Base-by-base conservation (phyloP, 202 grass and related monocot species). In the Zizania palustris region DNA sequence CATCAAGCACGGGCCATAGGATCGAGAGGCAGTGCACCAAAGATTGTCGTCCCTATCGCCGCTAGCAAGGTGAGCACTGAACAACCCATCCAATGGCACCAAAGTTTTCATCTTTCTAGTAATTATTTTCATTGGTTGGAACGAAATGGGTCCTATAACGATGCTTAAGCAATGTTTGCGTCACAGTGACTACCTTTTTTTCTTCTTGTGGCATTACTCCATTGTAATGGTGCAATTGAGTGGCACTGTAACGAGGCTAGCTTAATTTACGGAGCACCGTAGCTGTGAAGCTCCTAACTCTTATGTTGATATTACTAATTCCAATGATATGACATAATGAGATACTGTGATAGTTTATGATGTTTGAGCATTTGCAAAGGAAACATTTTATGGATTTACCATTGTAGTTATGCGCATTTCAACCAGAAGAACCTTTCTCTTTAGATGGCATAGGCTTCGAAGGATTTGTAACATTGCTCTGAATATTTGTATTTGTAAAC, bases 21-120 rank as follows among this genome's bases (percentile, higher is more conserved):
- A n/a, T n/a, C n/a, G n/a, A n/a, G n/a, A n/a, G n/a, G n/a, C n/a
- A n/a, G n/a, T n/a, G n/a, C n/a, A n/a, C n/a, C n/a, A n/a, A n/a
- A n/a, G n/a, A n/a, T n/a, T n/a, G n/a, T 99, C 45, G 85, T 89
- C 2, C 96, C 96, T 6, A 92, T 99, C 38, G 83, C 87, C 0
- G 44, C 78, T 4, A 95, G 93, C 45, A 99, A 95, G 83, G 96
- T 95, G 16, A 48, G 66, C 11, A 9, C 37, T 92, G 12, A 46
- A 44, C 3, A 6, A 19, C 37, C n/a, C n/a, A 12, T 45, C 53
- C 22, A 19, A 22, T 51, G 48, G 1, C 46, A 19, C n/a, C 44
- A 3, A 72, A 76, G 11, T n/a, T 67, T 54, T 3, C 0, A 35
- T 46, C 15, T 71, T 66, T 74, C 5, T 74, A 53, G 34, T 19